Conservation (phyloP, 2,329 filamentous ascomycete species). For the Penicillium glabrum region DNA sequence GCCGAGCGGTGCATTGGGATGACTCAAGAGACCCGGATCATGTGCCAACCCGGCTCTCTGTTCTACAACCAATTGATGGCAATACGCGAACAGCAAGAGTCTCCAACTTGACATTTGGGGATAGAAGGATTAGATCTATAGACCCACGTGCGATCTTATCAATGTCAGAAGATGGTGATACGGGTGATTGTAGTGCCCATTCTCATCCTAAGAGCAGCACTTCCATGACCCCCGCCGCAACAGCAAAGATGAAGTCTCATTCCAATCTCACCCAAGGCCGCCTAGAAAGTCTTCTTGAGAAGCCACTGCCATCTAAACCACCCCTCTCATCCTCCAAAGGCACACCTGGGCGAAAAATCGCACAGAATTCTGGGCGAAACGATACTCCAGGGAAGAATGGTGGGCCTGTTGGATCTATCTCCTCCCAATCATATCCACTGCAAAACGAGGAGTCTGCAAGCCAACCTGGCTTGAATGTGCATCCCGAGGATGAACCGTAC, state of each 20-base stretch:
- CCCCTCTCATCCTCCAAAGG: slow-evolving; percentile 6
- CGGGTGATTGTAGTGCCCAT: slow-evolving; percentile 7
- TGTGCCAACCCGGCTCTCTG: neutral
- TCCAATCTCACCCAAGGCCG: slow-evolving; percentile 18
- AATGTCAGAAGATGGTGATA: slow-evolving; percentile 54
- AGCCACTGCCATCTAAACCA: slow-evolving; percentile 23
- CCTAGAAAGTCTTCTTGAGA: slow-evolving; percentile 35
- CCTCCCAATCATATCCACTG: neutral
- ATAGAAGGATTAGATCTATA: slow-evolving; percentile 33
- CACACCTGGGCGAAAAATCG: neutral
- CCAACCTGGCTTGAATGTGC: slow-evolving; percentile 8
- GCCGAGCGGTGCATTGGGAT: slow-evolving; percentile 6
- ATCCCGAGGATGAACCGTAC: slow-evolving; percentile 46
- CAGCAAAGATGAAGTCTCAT: neutral
- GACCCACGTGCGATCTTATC: slow-evolving; percentile 40
- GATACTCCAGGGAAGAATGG: too few relatives aligned
- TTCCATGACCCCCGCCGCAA: neutral
- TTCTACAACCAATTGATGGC: slow-evolving; percentile 31
- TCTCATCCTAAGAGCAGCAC: neutral
- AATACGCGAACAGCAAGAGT: slow-evolving; percentile 19
- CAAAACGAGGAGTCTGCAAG: neutral
- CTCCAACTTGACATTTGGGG: slow-evolving; percentile 14
- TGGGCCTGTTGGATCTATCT: neutral
- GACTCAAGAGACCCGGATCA: neutral
- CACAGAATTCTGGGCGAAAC: too few relatives aligned